Evolutionary conservation across 192 early-diverging fungal genomes (phyloP).

Genomic region (Podila verticillata): DNA sequence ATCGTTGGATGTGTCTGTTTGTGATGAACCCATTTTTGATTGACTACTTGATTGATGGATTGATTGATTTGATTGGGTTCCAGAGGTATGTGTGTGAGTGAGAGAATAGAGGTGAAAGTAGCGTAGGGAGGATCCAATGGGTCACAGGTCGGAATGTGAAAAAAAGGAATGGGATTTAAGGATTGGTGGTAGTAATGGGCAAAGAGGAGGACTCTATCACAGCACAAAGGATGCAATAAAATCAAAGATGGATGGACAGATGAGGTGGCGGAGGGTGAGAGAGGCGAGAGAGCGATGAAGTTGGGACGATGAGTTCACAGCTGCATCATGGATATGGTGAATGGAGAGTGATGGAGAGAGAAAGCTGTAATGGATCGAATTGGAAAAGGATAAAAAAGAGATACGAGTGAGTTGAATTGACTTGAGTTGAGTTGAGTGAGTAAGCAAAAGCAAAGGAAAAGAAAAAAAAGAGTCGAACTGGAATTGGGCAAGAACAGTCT

Average conservation of each 20-base stretch:
- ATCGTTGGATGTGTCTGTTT: constrained; percentile 38
- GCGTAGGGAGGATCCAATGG: background rate
- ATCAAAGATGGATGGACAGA: too few species aligned
- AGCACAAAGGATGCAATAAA: too few species aligned
- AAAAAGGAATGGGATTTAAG: too few species aligned
- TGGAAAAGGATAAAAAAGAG: background rate
- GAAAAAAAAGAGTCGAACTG: background rate
- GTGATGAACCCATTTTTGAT: constrained; percentile 33
- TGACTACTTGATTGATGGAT: too few species aligned
- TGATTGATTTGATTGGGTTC: background rate
- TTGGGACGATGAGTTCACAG: too few species aligned
- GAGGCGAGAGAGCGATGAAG: too few species aligned
- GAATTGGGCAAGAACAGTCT: constrained; percentile 1
- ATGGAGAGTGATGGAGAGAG: background rate
- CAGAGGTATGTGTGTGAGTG: background rate
- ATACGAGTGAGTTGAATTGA: background rate
- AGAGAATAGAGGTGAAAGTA: background rate
- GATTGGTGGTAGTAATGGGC: too few species aligned
- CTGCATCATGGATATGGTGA: background rate
- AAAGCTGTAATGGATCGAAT: background rate
- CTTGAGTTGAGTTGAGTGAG: too few species aligned
- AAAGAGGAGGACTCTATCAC: too few species aligned
- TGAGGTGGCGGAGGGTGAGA: too few species aligned
- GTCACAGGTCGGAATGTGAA: too few species aligned
- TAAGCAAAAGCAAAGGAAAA: background rate